A percentile compares a stretch with the other conserved stretches of the same genome.
Conservation (phyloP, 495 filamentous ascomycete species). For the Penicillium paxilli region DNA sequence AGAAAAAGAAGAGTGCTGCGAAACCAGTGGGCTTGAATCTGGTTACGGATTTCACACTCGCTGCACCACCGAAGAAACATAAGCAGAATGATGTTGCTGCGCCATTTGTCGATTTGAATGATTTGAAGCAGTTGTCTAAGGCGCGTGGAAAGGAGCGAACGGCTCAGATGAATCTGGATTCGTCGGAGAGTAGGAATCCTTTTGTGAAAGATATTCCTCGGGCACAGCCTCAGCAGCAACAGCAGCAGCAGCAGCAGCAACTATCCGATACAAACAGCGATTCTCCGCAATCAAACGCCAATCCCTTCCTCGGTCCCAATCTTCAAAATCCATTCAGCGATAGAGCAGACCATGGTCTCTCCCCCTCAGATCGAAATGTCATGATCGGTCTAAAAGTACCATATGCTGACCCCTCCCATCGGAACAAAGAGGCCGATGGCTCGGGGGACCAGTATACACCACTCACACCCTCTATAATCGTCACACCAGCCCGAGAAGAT, state of each 20-base stretch:
- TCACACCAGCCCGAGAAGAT: conserved; percentile 65
- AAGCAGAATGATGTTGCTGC: conserved; percentile 8
- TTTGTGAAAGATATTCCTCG: not conserved
- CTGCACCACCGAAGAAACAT: conserved; percentile 13
- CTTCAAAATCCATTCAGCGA: conserved; percentile 19
- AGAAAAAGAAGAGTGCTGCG: conserved; percentile 46
- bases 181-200: not conserved
- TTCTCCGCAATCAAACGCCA: conserved; percentile 8
- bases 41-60: conserved; percentile 52
- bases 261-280: not conserved
- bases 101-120: conserved; percentile 40
- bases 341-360: conserved; percentile 56
- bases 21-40: conserved; percentile 61
- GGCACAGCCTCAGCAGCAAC: not conserved
- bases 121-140: conserved; percentile 39
- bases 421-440: conserved; percentile 31
- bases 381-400: conserved; percentile 78
- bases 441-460: conserved; percentile 32
- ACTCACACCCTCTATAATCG: conserved; percentile 59
- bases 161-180: conserved; percentile 15
- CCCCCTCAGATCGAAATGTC: conserved; percentile 73
- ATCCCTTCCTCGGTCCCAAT: conserved; percentile 18
- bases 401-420: conserved; percentile 51
- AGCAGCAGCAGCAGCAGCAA: not conserved
- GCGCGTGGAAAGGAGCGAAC: conserved; percentile 38